Evolutionary conservation across 441 rosid species (phyloP), one percentile per base, ranked within the genome.

Genomic region (Croton setiger): DNA sequence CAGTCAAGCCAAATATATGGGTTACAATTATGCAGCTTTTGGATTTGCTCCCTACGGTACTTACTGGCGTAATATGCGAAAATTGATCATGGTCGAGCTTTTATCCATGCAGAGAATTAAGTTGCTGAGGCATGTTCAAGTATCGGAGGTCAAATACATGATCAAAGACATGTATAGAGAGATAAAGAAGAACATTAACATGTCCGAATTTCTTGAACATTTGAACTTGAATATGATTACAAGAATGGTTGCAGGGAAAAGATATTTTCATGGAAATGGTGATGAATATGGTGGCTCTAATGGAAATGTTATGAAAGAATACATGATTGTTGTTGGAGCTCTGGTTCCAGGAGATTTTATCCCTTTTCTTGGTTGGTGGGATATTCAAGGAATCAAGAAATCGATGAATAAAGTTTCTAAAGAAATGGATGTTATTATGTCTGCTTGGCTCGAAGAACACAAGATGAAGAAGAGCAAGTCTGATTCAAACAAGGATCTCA

Each of bases 391-490:
- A n/a, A 11, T 51, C 0, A 21, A 43, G 20, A 67, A 45, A 62
- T 43, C 62, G 4, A 72, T 72, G 66, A 60, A 65, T 55, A 3
- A 44, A 4, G 7, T 60, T 12, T 23, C 54, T 4, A 18, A 14
- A 18, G 72, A 67, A 61, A 12, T 73, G 5, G 76, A 68, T 56
- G 58, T 23, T 18, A 15, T 74, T 11, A 13, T 68, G 51, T 67
- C 67, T 7, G 47, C 27, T 47, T 72, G 75, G 75, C 64, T 72
- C 11, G 58, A 64, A 6, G 64, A 73, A 63, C 77, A 74, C 20
- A 61, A 48, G 17, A 4, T 6, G n/a, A 63, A 63, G 63, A 47
- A 56, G 14, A 27, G 53, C 5, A 13, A 9, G 2, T 39, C 60
- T 2, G 53, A 52, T 1, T 4, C 63, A 7, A 15, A 31, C 14